These are phyloP conservation scores for Elaeis guineensis DNA, from an alignment of 176 grass and related monocot genomes.

Conservation along the genomic window DNA sequence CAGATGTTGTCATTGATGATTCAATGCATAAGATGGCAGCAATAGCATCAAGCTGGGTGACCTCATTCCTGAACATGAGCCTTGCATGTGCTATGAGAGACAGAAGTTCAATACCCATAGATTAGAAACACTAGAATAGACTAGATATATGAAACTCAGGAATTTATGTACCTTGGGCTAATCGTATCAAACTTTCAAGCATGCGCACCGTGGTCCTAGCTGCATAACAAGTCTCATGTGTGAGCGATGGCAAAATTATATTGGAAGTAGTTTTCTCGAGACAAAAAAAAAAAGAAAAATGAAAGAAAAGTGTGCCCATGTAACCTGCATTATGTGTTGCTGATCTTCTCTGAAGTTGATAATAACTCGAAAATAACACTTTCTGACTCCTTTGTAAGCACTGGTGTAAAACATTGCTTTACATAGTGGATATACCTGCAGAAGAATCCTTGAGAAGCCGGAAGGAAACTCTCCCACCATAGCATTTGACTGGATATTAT, in stretches of 20 bases:
- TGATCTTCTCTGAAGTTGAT: slow-evolving; percentile 80
- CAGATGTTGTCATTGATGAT: slow-evolving; percentile 82
- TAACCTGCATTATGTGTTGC: slow-evolving; percentile 76
- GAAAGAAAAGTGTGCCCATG: neutral
- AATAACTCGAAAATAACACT: slow-evolving; percentile 71
- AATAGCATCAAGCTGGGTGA: slow-evolving; percentile 55
- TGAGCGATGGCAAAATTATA: slow-evolving; percentile 14
- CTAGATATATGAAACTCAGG: slow-evolving; percentile 1
- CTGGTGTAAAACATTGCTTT: slow-evolving; percentile 66
- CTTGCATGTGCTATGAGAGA: slow-evolving; percentile 73
- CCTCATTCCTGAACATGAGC: slow-evolving; percentile 86
- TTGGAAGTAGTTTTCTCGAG: neutral
- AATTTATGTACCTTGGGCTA: slow-evolving; percentile 60
- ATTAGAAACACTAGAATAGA: neutral
- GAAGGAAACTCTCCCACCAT: neutral
- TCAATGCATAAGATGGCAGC: slow-evolving; percentile 90
- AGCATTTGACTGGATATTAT: too few species aligned
- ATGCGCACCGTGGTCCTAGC: slow-evolving; percentile 91
- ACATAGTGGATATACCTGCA: slow-evolving; percentile 83
- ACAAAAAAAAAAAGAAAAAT: too few species aligned
- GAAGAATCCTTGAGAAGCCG: neutral
- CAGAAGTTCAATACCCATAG: neutral
- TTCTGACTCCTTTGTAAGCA: slow-evolving; percentile 80
- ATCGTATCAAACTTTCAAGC: slow-evolving; percentile 96
- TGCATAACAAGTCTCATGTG: slow-evolving; percentile 27